Evolutionary conservation across 1,139 yeast species (phyloP), one percentile per base, ranked within the genome.

Genomic region (Hyphopichia fennica): DNA sequence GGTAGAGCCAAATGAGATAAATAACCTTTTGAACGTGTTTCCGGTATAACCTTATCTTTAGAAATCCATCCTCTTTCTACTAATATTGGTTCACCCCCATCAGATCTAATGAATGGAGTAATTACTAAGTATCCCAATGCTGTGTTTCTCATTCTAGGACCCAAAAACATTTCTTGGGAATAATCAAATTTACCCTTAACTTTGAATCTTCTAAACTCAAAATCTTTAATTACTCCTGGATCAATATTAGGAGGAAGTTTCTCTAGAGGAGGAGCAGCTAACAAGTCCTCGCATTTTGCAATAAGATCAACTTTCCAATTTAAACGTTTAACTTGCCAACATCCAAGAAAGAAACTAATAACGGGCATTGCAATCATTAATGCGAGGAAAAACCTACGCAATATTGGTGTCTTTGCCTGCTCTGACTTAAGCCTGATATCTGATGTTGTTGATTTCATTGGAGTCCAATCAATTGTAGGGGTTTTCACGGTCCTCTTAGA

Each of bases 11-110:
- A 71, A 61, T 79, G 91, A 37, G 72, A 74, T 58, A 77, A 73
- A 54, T 71, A 77, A 4, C 73, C 75, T 9, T 54, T 46, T 17
- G 50, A 46, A 53, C 99, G 77, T 6, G 72, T 65, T 10, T 70
- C 65, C 27, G 95, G 96, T 22, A 81, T 70, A 5, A 86, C 84
- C 50, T 80, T 81, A 15, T 82, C 85, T 52, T 86, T 89, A 28
- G 81, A 70, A 37, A 93, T 82, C 96, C 98, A 93, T 7, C 99
- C 99, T 51, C 99, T 78, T 61, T 89, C 95, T 28, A 93, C 77
- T 43, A 93, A 70, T 22, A 91, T 69, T 9, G 84, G 84, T 43
- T 72, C 58, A 0, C 88, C 88, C 13, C 96, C 96, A 50, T 81
- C 81, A 11, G 80, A 70, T 46, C 96, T 79, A 22, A 81, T 76